These are phyloP conservation scores for Podosphaera xanthii DNA, from an alignment of 2,329 filamentous ascomycete species.

Conservation along the genomic window DNA sequence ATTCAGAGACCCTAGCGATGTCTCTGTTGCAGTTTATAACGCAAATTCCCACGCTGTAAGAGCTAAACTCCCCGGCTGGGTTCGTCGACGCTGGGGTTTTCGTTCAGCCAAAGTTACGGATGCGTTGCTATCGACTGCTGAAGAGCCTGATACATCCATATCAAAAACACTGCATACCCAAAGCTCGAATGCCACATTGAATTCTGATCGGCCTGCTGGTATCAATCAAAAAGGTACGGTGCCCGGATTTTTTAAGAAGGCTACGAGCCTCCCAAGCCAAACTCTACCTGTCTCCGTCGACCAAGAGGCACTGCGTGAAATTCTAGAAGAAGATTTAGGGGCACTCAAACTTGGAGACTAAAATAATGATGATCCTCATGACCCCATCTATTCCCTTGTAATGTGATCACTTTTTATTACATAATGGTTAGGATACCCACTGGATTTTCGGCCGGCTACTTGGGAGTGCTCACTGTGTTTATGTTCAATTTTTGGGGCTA, in stretches of 20 bases:
- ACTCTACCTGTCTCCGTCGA: slow-evolving; percentile 13
- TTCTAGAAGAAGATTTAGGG: slow-evolving; percentile 8
- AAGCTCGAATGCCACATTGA: background rate
- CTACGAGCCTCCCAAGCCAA: slow-evolving; percentile 12
- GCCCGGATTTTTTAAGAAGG: slow-evolving; percentile 37
- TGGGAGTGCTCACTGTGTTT: too few species aligned
- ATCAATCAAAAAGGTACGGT: slow-evolving; percentile 62
- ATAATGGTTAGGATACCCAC: too few species aligned
- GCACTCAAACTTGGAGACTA: background rate
- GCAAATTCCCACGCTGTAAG: background rate
- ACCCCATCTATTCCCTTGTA: too few species aligned
- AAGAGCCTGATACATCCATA: background rate
- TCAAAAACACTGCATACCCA: slow-evolving; percentile 8
- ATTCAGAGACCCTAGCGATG: slow-evolving; percentile 4
- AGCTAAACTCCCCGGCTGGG: slow-evolving; percentile 40
- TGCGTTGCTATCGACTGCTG: slow-evolving; percentile 1
- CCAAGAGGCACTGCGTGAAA: slow-evolving; percentile 13
- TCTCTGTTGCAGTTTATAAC: slow-evolving; percentile 1
- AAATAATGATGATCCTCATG: too few species aligned
- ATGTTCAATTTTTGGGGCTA: too few species aligned
- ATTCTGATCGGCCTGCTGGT: slow-evolving; percentile 32
- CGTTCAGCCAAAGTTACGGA: slow-evolving; percentile 21
- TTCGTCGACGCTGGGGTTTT: slow-evolving; percentile 38
- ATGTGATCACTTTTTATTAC: too few species aligned
- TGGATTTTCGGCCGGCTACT: too few species aligned